Conservation (phyloP, 345 rosid genomes). For the Trapa incisa region DNA sequence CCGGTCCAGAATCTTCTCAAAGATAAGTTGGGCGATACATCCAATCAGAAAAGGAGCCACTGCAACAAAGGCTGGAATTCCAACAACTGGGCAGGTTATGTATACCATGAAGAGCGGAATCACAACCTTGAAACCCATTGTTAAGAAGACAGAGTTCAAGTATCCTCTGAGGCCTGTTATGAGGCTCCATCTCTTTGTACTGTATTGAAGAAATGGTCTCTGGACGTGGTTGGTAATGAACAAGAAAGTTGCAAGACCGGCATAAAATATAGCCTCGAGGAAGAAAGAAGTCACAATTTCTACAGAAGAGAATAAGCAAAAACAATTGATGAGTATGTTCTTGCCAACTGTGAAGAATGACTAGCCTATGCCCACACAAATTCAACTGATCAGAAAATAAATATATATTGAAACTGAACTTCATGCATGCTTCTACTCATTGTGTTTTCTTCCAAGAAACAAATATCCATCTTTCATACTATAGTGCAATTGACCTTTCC, state of each 20-base stretch:
- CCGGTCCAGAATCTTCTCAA: constrained; percentile 42
- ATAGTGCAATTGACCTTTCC: neutral
- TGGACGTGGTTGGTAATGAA: constrained; percentile 50
- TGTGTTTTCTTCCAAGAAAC: too few species aligned
- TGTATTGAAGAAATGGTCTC: constrained; percentile 72
- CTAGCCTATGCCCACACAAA: neutral
- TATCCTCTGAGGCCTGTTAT: constrained; percentile 79
- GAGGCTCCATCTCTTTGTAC: constrained; percentile 77
- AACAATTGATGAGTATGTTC: neutral
- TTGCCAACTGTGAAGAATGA: neutral
- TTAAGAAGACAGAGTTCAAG: constrained; percentile 43
- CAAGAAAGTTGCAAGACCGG: constrained; percentile 60
- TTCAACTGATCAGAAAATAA: neutral
- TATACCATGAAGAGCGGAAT: constrained; percentile 41
- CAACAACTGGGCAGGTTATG: constrained; percentile 64
- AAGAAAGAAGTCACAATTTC: constrained; percentile 46
- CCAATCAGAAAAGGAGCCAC: constrained; percentile 67
- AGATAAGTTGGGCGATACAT: constrained; percentile 53
- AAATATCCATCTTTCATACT: neutral
- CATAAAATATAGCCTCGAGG: constrained; percentile 55
- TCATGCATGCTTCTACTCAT: too few species aligned
- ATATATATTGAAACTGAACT: neutral
- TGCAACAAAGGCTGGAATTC: constrained; percentile 45
- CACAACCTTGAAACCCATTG: constrained; percentile 53
- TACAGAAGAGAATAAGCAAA: constrained; percentile 21